Base-by-base conservation (phyloP, 352 stramenopile genomes). In the Phytophthora boehmeriae region DNA sequence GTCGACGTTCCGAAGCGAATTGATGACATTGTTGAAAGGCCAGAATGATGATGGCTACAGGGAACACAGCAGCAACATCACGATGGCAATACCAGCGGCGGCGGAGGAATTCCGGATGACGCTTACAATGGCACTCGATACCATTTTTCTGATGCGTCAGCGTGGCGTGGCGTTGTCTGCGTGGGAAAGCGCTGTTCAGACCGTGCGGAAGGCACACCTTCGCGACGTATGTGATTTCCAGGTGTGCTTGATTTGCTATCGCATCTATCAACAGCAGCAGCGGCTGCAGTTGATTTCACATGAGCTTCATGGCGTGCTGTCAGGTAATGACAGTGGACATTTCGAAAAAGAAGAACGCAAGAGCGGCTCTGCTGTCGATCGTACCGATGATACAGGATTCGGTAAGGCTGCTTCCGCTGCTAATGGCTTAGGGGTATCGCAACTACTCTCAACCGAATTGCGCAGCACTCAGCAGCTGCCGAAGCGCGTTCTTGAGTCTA, bases 221-320 rank as follows among this genome's bases (percentile, higher is more conserved):
- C 64, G 67, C 1, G 61, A 66, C 5, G 74, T 78, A 5, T 76
- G 60, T 2, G 78, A 92, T 45, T 91, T 91, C 39, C 71, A 68
- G 0, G 82, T 88, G 0, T 95, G 86, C 36, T 80, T 80, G 51
- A 48, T 95, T 2, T 95, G 86, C 63, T 95, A 95, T 38, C 59
- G 64, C 17, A 74, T 95, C 19, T 92, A 87, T 69, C 88, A 93
- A 50, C 76, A 88, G 36, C 83, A 95, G 36, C 54, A 82, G 14
- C 63, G 68, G 45, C 63, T 92, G 4, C 61, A 75, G 25, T 35
- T 75, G 8, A 71, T 89, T 13, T 68, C 83, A 0, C 53, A 58
- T 17, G 81, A 91, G 47, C 52, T 90, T 0, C 73, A 78, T 23
- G 34, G 10, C 1, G 61, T 50, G 9, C 43, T 75, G 1, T 70